Conservation (phyloP, 768 basidiomycete genomes). For the Mycena belliarum region DNA sequence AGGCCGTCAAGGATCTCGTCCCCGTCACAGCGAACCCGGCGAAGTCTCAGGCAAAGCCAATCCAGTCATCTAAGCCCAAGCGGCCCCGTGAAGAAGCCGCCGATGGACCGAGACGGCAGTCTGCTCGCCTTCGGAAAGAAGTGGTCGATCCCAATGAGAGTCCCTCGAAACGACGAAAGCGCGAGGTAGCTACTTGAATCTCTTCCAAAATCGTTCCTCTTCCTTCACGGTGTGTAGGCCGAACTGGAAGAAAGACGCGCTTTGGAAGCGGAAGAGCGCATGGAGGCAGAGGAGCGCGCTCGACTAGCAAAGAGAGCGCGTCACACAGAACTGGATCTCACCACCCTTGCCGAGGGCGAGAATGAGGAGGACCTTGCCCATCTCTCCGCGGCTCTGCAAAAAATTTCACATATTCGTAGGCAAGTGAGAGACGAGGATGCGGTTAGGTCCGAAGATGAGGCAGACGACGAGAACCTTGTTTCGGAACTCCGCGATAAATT, state of each 20-base stretch:
- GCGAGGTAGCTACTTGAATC: conserved; percentile 66
- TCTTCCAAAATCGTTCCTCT: background rate
- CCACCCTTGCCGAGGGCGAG: conserved; percentile 54
- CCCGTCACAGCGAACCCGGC: conserved; percentile 43
- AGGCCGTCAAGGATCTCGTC: conserved; percentile 48
- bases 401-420: conserved; percentile 38
- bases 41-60: conserved; percentile 56
- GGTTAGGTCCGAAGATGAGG: conserved; percentile 50
- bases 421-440: conserved; percentile 49
- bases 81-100: conserved; percentile 41
- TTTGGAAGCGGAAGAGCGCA: conserved; percentile 61
- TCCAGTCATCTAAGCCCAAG: conserved; percentile 61
- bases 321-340: conserved; percentile 62
- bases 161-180: conserved; percentile 60
- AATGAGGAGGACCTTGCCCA: conserved; percentile 45
- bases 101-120: conserved; percentile 63
- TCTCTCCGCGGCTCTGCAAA: conserved; percentile 47
- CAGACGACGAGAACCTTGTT: conserved; percentile 47
- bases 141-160: conserved; percentile 63
- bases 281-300: conserved; percentile 62
- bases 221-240: conserved; percentile 33
- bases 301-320: conserved; percentile 69
- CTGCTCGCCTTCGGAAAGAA: conserved; percentile 52
- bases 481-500: conserved; percentile 56
- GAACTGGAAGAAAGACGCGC: conserved; percentile 50